Evolutionary conservation across 1,284 basidiomycete genomes (phyloP).

Genomic region (Pholiota adiposa): DNA sequence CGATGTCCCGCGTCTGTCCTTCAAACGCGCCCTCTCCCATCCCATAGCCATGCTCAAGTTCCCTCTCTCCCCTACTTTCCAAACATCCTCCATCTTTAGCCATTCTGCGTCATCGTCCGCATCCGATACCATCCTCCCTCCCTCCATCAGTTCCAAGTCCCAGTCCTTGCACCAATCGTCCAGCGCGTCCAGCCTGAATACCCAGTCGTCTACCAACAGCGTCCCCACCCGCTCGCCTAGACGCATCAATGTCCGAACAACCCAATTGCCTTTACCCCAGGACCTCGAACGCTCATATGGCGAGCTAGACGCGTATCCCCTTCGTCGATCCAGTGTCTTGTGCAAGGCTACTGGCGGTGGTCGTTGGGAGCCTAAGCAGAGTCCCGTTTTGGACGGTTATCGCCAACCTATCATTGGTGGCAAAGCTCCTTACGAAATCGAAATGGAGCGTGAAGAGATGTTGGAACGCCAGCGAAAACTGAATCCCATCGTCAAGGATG

Average conservation of each 20-base stretch:
- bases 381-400: constrained; percentile 48
- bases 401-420: constrained; percentile 60
- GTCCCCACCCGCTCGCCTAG: constrained; percentile 22
- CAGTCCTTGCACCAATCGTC: constrained; percentile 37
- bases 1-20: constrained; percentile 42
- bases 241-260: constrained; percentile 32
- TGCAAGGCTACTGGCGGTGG: constrained; percentile 79
- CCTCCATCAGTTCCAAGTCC: constrained; percentile 26
- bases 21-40: constrained; percentile 39
- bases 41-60: constrained; percentile 41
- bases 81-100: constrained; percentile 27
- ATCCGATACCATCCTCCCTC: constrained; percentile 7
- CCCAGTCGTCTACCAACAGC: constrained; percentile 25
- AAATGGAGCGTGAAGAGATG: constrained; percentile 65
- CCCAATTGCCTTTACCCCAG: constrained; percentile 37
- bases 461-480: constrained; percentile 48
- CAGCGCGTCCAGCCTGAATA: constrained; percentile 37
- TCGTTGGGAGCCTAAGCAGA: constrained; percentile 71
- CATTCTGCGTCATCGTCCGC: constrained; percentile 20
- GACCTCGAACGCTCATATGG: constrained; percentile 51
- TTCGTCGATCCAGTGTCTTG: constrained; percentile 61
- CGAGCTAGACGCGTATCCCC: constrained; percentile 71
- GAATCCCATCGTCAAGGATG: constrained; percentile 68
- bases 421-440: constrained; percentile 66
- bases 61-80: constrained; percentile 27